These are phyloP conservation scores for Picea abies DNA, from an alignment of 83 land plant species.

Conservation along the genomic window DNA sequence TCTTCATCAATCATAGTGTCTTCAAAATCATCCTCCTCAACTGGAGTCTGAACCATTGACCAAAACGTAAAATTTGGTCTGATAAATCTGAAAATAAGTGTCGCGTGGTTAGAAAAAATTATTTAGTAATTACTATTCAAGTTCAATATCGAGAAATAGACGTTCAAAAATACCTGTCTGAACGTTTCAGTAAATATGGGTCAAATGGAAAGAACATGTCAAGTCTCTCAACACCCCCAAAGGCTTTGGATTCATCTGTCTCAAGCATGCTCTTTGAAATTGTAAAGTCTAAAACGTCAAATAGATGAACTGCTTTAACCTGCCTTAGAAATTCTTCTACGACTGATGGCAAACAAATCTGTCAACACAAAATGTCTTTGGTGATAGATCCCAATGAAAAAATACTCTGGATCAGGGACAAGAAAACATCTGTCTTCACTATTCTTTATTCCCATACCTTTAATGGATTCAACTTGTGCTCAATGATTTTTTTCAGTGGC, in stretches of 20 bases:
- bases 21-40: conserved; percentile 25
- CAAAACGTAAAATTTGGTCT: conserved; percentile 77
- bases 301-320: conserved; percentile 62
- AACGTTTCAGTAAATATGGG: conserved; percentile 73
- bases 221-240: conserved; percentile 80
- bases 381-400: background rate
- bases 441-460: conserved; percentile 32
- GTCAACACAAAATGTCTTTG: conserved; percentile 6
- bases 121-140: background rate
- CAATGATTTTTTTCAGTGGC: conserved; percentile 57
- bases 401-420: background rate
- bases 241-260: conserved; percentile 51
- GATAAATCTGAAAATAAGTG: conserved; percentile 62
- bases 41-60: conserved; percentile 70
- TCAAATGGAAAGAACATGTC: conserved; percentile 99
- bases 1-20: conserved; percentile 26
- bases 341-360: conserved; percentile 94
- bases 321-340: conserved; percentile 84
- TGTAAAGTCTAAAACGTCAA: conserved; percentile 29
- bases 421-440: background rate
- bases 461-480: conserved; percentile 71
- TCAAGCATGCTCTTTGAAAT: conserved; percentile 33
- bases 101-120: background rate
- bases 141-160: too few species aligned
- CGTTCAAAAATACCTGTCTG: conserved; percentile 62